These are phyloP conservation scores for Waltergamsia citrina DNA, from an alignment of 2,329 filamentous ascomycete genomes.

Conservation along the genomic window DNA sequence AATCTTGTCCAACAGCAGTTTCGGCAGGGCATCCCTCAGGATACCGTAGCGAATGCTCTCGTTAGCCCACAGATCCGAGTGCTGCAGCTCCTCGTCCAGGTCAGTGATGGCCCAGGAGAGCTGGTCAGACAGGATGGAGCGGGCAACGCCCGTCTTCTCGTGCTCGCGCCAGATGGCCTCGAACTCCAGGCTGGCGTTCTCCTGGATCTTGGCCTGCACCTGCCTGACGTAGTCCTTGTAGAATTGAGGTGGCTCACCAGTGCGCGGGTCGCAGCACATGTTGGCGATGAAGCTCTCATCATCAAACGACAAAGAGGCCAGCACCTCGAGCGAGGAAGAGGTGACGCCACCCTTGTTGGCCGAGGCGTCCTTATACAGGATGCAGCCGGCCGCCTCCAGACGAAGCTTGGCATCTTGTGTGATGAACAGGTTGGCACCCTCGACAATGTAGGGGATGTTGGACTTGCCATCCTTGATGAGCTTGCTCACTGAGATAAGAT, in stretches of 20 bases:
- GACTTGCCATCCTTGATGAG: conserved; percentile 86
- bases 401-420: conserved; percentile 96
- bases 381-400: conserved; percentile 87
- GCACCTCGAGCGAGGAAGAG: conserved; percentile 90
- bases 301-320: conserved; percentile 90
- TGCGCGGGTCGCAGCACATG: conserved; percentile 72
- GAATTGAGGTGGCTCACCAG: conserved; percentile 73
- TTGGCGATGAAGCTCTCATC: conserved; percentile 79
- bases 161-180: conserved; percentile 98
- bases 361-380: conserved; percentile 95
- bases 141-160: conserved; percentile 66
- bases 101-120: conserved; percentile 91
- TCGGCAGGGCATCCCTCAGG: conserved; percentile 76
- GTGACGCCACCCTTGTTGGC: conserved; percentile 99
- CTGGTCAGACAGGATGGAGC: conserved; percentile 84
- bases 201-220: conserved; percentile 83
- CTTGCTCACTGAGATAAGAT: conserved; percentile 76
- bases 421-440: conserved; percentile 97
- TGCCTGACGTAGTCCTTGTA: conserved; percentile 88
- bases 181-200: conserved; percentile 89
- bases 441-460: conserved; percentile 87
- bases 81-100: conserved; percentile 91
- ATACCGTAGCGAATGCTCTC: conserved; percentile 68
- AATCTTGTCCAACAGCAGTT: conserved; percentile 77
- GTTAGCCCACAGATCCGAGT: conserved; percentile 85